phyloP scores from a whole-genome alignment of 2,329 filamentous ascomycete species.

The Neofusicoccum cordaticola region DNA sequence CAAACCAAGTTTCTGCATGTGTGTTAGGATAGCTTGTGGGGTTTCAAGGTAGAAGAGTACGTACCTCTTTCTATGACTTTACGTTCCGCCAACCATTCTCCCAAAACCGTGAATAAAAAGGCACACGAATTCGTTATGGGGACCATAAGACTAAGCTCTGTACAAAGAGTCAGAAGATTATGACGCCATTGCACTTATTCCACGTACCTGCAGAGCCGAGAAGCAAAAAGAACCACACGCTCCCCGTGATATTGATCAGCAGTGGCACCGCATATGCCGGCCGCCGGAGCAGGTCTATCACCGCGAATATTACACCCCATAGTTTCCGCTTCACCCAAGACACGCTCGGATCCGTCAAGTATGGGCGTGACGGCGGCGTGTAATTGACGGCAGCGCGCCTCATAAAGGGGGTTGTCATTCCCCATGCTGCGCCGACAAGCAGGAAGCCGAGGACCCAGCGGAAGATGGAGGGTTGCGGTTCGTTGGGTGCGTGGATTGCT shows the following conservation, averaged over 20 bases:
- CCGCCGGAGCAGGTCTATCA: conserved; percentile 73
- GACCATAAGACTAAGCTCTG: conserved; percentile 88
- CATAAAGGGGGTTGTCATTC: conserved; percentile 86
- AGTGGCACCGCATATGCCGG: conserved; percentile 83
- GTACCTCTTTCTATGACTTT: conserved; percentile 83
- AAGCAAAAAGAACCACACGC: conserved; percentile 93
- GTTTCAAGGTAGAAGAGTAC: conserved; percentile 25
- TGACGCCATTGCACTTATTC: not conserved
- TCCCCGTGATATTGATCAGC: conserved; percentile 84
- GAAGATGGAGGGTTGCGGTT: conserved; percentile 50
- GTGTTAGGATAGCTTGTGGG: conserved; percentile 16
- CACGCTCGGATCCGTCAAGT: conserved; percentile 31
- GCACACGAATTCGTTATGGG: conserved; percentile 93
- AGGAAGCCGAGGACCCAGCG: conserved; percentile 89
- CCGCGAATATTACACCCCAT: conserved; percentile 67
- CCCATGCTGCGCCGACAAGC: conserved; percentile 89
- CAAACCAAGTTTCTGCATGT: conserved; percentile 70
- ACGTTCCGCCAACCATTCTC: conserved; percentile 90
- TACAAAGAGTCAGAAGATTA: not conserved
- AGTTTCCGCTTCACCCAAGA: conserved; percentile 61
- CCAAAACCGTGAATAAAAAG: conserved; percentile 92
- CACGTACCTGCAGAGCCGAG: conserved; percentile 84
- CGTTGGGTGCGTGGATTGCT: not conserved
- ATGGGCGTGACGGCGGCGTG: conserved; percentile 48
- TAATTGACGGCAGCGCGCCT: conserved; percentile 77